A percentile compares a stretch with the other conserved stretches of the same genome.
phyloP scores from a whole-genome alignment of 805 yeast genomes.

The Martiniozyma abietophila region DNA sequence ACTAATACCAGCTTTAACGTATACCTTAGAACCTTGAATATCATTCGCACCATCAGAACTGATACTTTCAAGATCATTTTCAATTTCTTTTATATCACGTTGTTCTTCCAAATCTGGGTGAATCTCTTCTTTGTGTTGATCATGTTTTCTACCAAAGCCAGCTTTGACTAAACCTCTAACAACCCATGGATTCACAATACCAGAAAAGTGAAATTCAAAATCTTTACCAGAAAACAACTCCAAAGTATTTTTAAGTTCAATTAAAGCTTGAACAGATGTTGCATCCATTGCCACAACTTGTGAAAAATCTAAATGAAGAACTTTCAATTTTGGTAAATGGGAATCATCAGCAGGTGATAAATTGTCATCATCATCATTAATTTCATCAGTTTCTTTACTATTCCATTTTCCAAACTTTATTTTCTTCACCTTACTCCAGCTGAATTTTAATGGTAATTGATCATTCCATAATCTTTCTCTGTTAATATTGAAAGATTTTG shows the following conservation, averaged over 20 bases:
- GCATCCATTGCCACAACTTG: slow-evolving; percentile 67
- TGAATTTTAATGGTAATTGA: no score
- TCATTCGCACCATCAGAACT: slow-evolving; percentile 12
- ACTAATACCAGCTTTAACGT: slow-evolving; percentile 15
- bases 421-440: slow-evolving; percentile 1
- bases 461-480: slow-evolving; percentile 81
- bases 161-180: slow-evolving; percentile 62
- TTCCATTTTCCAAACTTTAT: not conserved
- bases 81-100: not conserved
- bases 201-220: slow-evolving; percentile 84
- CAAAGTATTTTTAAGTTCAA: slow-evolving; percentile 68
- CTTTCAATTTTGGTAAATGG: slow-evolving; percentile 54
- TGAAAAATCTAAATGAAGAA: slow-evolving; percentile 73
- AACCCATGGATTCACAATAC: slow-evolving; percentile 79
- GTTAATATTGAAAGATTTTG: slow-evolving; percentile 46
- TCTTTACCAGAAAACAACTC: slow-evolving; percentile 69
- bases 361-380: slow-evolving; percentile 11
- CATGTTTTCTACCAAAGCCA: slow-evolving; percentile 53
- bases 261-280: slow-evolving; percentile 67
- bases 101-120: slow-evolving; percentile 11
- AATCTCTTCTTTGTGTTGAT: slow-evolving; percentile 1
- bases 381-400: no score
- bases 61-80: not conserved
- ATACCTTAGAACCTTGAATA: slow-evolving; percentile 1
- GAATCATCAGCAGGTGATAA: slow-evolving; percentile 29